Base-by-base conservation (phyloP, 2,329 filamentous ascomycete genomes). In the Peltaster fructicola region DNA sequence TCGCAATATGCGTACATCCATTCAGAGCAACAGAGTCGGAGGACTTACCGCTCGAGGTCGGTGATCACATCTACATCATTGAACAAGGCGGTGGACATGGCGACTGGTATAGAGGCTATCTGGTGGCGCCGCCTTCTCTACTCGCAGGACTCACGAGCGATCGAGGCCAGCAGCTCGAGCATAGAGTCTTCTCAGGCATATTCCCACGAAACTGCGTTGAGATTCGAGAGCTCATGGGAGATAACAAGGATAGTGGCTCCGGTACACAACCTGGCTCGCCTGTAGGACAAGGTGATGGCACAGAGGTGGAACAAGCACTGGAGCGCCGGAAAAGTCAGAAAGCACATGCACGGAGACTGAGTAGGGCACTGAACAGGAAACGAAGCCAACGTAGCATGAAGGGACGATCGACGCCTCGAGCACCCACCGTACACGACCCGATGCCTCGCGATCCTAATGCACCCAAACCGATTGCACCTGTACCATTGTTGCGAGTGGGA, bases 61-160 rank as follows among this genome's bases (percentile, higher is more conserved):
- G 88, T 50, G 88, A 98, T 65, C 88, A 98, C 56, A 63, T 98
- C 36, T 98, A 98, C 57, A 90, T 98, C 38, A 93, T 98, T 47
- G 85, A 95, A 55, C 81, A 95, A 55, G 90, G 85, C 18, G 76
- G 81, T 12, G 54, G 49, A 17, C 71, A 91, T 54, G 79, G 77
- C 43, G 69, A 80, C 49, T 98, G 88, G 90, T 77, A 85, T 53
- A 75, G 88, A 27, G 88, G 88, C 30, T 98, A 98, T 53, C 65
- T 98, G 31, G 77, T 98, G 38, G 82, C 88, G 35, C 85, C 88
- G 25, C 88, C 88, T 11, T 92, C 82, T 40, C 59, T 98, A 47
- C 68, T 98, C 30, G 80, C 88, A 10, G 88, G 85, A 23, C 59
- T 98, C 48, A 95, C 82, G 7, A 85, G 77, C 33, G 72, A 77